These are phyloP conservation scores for Solanum commersonii DNA, from an alignment of 257 asterid species.

Conservation along the genomic window DNA sequence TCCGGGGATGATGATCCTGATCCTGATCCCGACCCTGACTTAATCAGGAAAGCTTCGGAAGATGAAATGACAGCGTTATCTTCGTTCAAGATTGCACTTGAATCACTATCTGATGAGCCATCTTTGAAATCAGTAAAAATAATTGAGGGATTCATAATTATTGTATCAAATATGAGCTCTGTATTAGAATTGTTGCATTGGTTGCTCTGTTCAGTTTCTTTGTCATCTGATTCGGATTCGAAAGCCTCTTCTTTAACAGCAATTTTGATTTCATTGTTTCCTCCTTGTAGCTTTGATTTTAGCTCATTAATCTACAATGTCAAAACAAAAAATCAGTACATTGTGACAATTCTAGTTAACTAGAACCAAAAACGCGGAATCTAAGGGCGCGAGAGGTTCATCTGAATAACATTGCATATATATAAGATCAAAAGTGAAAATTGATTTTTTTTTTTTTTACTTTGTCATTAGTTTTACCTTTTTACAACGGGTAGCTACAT, in stretches of 20 bases:
- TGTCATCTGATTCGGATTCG: constrained; percentile 37
- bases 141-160: constrained; percentile 6
- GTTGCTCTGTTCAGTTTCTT: not conserved
- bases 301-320: constrained; percentile 43
- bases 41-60: constrained; percentile 19
- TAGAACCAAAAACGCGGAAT: not conserved
- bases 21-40: not conserved
- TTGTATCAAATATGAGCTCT: constrained; percentile 24
- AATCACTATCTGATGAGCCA: constrained; percentile 68
- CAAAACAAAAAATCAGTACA: not conserved
- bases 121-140: constrained; percentile 41
- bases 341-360: not conserved
- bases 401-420: not conserved
- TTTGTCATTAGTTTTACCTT: not conserved
- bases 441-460: not conserved
- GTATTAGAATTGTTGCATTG: constrained; percentile 4
- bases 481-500: not conserved
- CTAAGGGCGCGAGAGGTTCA: not conserved
- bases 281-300: constrained; percentile 41
- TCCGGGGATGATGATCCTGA: not conserved
- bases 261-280: constrained; percentile 16
- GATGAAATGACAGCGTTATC: constrained; percentile 43
- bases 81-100: constrained; percentile 76
- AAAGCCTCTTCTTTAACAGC: constrained; percentile 38
- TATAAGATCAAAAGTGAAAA: not conserved